These are phyloP conservation scores for Physaria fendleri DNA, from an alignment of 345 rosid genomes.

Conservation along the genomic window DNA sequence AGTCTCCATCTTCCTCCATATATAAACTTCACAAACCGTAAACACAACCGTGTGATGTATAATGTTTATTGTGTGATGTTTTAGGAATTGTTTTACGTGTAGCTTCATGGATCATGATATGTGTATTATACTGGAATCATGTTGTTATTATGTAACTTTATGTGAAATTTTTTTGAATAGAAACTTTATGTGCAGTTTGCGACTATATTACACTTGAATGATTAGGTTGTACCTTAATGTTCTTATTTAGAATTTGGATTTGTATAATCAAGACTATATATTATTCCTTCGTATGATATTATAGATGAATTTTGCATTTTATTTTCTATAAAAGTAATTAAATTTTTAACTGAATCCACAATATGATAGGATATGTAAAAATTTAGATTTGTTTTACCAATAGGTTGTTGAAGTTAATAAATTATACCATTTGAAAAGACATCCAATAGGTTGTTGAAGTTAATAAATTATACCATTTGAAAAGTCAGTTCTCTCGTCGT, in stretches of 20 bases:
- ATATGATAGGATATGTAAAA: too few species aligned
- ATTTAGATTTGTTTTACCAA: too few species aligned
- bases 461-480: conserved; percentile 10
- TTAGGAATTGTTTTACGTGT: not conserved
- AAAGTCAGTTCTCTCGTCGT: too few species aligned
- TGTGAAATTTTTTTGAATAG: too few species aligned
- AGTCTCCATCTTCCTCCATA: not conserved
- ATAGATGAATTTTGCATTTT: not conserved
- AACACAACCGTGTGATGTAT: not conserved
- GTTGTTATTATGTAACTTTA: not conserved
- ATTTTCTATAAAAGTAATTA: too few species aligned
- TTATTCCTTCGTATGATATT: not conserved
- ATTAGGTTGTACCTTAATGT: not conserved
- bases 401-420: too few species aligned
- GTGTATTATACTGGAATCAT: not conserved
- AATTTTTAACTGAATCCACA: too few species aligned
- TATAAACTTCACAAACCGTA: conserved; percentile 10
- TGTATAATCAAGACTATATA: not conserved
- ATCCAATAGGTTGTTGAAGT: conserved; percentile 18
- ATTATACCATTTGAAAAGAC: too few species aligned
- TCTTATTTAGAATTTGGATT: not conserved
- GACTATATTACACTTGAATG: not conserved
- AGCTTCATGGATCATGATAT: not conserved
- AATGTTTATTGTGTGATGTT: not conserved
- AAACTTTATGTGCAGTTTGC: not conserved